Percentiles rank a stretch among this genome's conserved stretches.
Evolutionary conservation across 805 yeast genomes (phyloP).

Genomic region (Yamadazyma nakazawae): DNA sequence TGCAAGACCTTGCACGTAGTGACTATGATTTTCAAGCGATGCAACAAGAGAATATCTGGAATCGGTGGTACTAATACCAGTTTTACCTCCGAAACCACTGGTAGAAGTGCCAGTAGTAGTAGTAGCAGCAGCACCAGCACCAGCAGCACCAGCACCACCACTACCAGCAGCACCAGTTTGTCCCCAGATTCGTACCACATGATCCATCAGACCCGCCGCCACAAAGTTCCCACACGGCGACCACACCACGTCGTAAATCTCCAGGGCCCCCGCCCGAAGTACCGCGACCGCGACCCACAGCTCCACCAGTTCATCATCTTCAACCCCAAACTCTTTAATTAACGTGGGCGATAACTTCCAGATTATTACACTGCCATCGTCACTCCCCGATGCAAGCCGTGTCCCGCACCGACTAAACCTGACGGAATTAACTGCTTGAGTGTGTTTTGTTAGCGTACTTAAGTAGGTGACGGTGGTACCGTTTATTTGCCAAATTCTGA

Average conservation of each 20-base stretch:
- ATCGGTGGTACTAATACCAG: no score
- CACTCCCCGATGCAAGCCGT: slow-evolving; percentile 85
- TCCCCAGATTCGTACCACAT: slow-evolving; percentile 59
- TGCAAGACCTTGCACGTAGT: slow-evolving; percentile 91
- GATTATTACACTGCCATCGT: slow-evolving; percentile 83
- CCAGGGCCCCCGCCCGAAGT: slow-evolving; percentile 61
- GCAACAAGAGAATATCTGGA: not conserved
- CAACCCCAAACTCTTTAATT: slow-evolving; percentile 59
- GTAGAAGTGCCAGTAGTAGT: no score
- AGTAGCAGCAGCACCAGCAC: no score
- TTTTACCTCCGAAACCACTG: no score
- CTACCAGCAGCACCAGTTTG: no score
- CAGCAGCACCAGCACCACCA: no score
- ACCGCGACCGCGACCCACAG: slow-evolving; percentile 67
- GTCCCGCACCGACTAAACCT: slow-evolving; percentile 73
- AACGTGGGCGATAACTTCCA: slow-evolving; percentile 65
- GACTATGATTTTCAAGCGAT: slow-evolving; percentile 48
- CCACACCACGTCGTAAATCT: slow-evolving; percentile 91
- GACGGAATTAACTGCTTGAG: slow-evolving; percentile 91
- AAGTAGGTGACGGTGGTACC: slow-evolving; percentile 66
- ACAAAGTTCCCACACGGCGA: slow-evolving; percentile 77
- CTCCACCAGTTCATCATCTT: slow-evolving; percentile 59
- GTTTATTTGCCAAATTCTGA: slow-evolving; percentile 31
- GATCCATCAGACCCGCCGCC: slow-evolving; percentile 92
- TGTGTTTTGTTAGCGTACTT: slow-evolving; percentile 80